Evolutionary conservation across 2,329 filamentous ascomycete species (phyloP).

Genomic region (Ceratocystis huliohia): DNA sequence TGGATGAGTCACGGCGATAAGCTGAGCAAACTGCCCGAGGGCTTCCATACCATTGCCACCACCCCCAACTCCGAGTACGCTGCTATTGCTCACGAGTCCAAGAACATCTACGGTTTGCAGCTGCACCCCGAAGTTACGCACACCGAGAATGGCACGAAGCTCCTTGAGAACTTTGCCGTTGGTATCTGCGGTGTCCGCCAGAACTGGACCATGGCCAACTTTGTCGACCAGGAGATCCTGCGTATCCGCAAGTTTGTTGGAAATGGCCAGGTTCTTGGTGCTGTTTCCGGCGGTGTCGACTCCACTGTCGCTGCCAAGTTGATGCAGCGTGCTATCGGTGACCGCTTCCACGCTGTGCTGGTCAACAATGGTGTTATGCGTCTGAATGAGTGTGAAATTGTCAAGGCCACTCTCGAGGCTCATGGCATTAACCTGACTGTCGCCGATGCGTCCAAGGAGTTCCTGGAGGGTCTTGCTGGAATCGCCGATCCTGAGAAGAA

Average conservation of each 20-base stretch:
- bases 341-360: slow-evolving; percentile 72
- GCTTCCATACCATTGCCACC: slow-evolving; percentile 60
- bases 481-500: slow-evolving; percentile 73
- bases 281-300: slow-evolving; percentile 62
- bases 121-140: slow-evolving; percentile 78
- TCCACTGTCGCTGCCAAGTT: slow-evolving; percentile 76
- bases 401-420: slow-evolving; percentile 64
- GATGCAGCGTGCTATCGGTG: slow-evolving; percentile 71
- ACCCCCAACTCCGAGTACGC: slow-evolving; percentile 69
- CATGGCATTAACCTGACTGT: slow-evolving; percentile 86
- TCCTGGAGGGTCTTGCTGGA: slow-evolving; percentile 64
- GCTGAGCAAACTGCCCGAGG: slow-evolving; percentile 57
- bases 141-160: slow-evolving; percentile 53
- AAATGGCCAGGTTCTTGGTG: slow-evolving; percentile 56
- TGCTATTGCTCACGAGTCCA: slow-evolving; percentile 58
- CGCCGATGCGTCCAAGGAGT: slow-evolving; percentile 63
- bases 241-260: slow-evolving; percentile 76
- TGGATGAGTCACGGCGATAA: slow-evolving; percentile 92
- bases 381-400: slow-evolving; percentile 68
- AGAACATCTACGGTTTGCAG: slow-evolving; percentile 69
- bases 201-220: slow-evolving; percentile 78
- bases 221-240: slow-evolving; percentile 65
- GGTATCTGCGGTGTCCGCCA: slow-evolving; percentile 64
- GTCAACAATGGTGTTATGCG: slow-evolving; percentile 81
- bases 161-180: slow-evolving; percentile 74